A percentile compares a stretch with the other conserved stretches of the same genome.
Evolutionary conservation across 1,284 basidiomycete genomes (phyloP).

Genomic region (Rhodotorula sp.): DNA sequence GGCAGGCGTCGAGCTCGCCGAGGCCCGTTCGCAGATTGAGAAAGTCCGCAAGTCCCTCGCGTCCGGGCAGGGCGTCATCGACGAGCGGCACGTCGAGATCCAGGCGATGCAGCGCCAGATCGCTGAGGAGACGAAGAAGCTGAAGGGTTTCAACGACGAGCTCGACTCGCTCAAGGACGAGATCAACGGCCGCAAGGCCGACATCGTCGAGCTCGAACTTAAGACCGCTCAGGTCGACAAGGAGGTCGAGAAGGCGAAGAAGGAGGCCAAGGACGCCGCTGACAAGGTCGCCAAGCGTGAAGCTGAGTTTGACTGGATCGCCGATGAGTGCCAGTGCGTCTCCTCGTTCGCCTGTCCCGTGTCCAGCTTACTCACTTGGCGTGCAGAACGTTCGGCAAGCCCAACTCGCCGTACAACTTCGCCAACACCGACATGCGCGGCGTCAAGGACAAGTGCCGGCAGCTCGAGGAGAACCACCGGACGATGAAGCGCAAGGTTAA

Average conservation of each 20-base stretch:
- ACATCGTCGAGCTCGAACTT: slow-evolving; percentile 71
- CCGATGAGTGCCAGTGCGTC: slow-evolving; percentile 76
- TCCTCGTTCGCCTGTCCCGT: background rate
- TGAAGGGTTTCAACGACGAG: slow-evolving; percentile 85
- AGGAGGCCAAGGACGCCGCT: slow-evolving; percentile 52
- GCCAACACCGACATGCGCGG: slow-evolving; percentile 66
- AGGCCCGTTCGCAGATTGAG: slow-evolving; percentile 63
- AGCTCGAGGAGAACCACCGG: slow-evolving; percentile 78
- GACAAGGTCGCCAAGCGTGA: slow-evolving; percentile 61
- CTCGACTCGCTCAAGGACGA: slow-evolving; percentile 76
- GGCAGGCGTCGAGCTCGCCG: slow-evolving; percentile 62
- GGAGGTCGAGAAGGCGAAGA: slow-evolving; percentile 57
- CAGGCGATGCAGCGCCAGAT: slow-evolving; percentile 68
- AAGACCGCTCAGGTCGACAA: slow-evolving; percentile 63
- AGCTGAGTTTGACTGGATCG: slow-evolving; percentile 84
- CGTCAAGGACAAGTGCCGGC: slow-evolving; percentile 68
- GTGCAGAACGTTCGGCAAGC: slow-evolving; percentile 72
- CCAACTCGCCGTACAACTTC: slow-evolving; percentile 83
- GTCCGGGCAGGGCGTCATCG: slow-evolving; percentile 61
- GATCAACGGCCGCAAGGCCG: slow-evolving; percentile 78
- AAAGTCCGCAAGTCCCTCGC: slow-evolving; percentile 67
- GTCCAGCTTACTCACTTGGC: too few species aligned
- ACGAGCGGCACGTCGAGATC: slow-evolving; percentile 50
- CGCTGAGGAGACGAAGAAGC: slow-evolving; percentile 77
- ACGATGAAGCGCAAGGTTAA: slow-evolving; percentile 95